Evolutionary conservation across 805 yeast species (phyloP), one percentile per base, ranked within the genome.

Genomic region (Isabelozyma rhagii): DNA sequence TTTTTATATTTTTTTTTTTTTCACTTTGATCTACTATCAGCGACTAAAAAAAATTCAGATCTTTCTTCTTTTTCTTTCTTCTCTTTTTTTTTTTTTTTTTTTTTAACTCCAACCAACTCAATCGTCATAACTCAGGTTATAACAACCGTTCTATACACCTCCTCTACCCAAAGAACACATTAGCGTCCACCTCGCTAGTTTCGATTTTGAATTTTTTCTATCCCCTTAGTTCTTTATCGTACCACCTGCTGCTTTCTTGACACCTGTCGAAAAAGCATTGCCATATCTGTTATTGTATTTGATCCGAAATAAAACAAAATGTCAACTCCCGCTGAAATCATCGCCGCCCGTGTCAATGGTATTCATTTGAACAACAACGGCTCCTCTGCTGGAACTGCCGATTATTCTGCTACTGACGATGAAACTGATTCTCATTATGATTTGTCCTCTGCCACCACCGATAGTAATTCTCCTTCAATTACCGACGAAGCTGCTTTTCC

Each of bases 401-500:
- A 31, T n/a, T 39, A 45, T 9, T 41, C 46, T 9, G 36, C 15
- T n/a, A 9, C 41, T 17, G 31, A 25, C 10, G 8, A 34, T 25
- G 15, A 40, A n/a, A 21, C 17, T 5, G 45, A 47, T 25, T 51
- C 66, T 29, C 63, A 55, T 41, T 49, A 53, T 28, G 62, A 57
- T 38, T 54, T 52, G 18, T 47, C 54, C 21, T 50, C 56, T 27
- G 46, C 47, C 10, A 49, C 57, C 15, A 52, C 52, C 38, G 52
- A 61, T 8, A 43, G 38, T 34, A 48, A 68, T 6, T 62, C 70
- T 31, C 75, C 77, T 41, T 69, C 81, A 25, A 70, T 81, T 51
- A 55, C 73, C 46, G 83, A 79, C 59, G 84, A 79, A 57, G 62
- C 75, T 29, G 84, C 85, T 11, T 83, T 84, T 67, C 93, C 93